Base-by-base conservation (phyloP, 2,329 filamentous ascomycete species). In the Thielaviopsis ethacetica region DNA sequence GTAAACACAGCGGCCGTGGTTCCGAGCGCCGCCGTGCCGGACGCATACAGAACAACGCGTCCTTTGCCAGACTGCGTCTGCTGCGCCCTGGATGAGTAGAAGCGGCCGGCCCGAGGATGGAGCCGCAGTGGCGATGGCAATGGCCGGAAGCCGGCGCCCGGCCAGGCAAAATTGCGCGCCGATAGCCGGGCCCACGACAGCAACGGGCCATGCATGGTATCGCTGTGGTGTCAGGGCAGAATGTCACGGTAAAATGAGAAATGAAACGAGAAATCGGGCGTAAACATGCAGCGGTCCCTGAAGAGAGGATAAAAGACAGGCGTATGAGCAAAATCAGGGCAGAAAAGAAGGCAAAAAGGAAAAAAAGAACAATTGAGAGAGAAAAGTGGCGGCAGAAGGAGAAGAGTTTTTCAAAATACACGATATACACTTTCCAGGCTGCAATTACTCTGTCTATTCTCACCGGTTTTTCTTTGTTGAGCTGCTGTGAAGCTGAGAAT, bases 1-100 rank as follows among this genome's bases (percentile, higher is more conserved):
- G 75, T 75, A 62, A 83, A 82, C 22, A 78, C 76, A 27, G 81
- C 65, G 3, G 72, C 70, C 6, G 73, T 72, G n/a, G 73, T 73
- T 12, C 73, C 72, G 10, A 74, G 70, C 2, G 73, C 77, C 21
- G 73, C 76, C n/a, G 72, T 75, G 17, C 78, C 76, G 5, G 79
- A 76, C 15, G 78, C 76, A 47, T 78, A 71, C 27, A 81, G 66
- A 17, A 80, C 65, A 9, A 68, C 63, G 53, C 67, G 65, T 41
- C 65, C 63, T 34, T 51, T 49, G 22, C 26, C 24, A 22, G 49
- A 30, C 17, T 22, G 19, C 38, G 47, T n/a, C 34, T 50, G 47
- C 15, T 26, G 24, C 5, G 24, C 15, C 19, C 22, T 22, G 10
- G 56, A 50, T 9, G 55, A 61, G 49, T 58, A 61, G 17, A 61